Conservation (phyloP, 1,284 basidiomycete species). For the Trametes polyzona region DNA sequence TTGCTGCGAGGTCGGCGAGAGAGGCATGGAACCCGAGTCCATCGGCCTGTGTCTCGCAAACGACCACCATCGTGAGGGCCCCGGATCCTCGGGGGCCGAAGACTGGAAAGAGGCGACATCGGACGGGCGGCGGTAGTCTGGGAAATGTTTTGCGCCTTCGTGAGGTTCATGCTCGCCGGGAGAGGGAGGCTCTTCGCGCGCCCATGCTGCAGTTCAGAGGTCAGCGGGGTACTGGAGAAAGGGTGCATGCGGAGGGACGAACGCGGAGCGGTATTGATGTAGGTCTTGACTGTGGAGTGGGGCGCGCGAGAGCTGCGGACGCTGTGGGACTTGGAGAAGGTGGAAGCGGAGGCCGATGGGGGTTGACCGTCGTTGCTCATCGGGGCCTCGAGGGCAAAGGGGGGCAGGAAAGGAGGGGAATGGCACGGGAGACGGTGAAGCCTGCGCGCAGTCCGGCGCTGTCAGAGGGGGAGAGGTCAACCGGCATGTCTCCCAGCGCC, state of each 20-base stretch:
- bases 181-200: conserved; percentile 78
- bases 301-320: conserved; percentile 45
- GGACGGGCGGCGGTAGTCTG: conserved; percentile 46
- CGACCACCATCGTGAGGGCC: conserved; percentile 68
- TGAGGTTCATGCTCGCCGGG: conserved; percentile 52
- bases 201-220: conserved; percentile 63
- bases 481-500: conserved; percentile 14
- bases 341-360: conserved; percentile 43
- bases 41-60: conserved; percentile 46
- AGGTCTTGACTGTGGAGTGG: conserved; percentile 49
- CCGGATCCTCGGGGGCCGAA: conserved; percentile 42
- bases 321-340: conserved; percentile 46
- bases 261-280: conserved; percentile 73
- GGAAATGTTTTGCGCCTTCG: conserved; percentile 30
- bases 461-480: conserved; percentile 18
- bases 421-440: neutral
- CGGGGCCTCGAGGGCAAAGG: conserved; percentile 23
- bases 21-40: conserved; percentile 25
- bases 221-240: conserved; percentile 15
- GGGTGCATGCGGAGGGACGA: conserved; percentile 34
- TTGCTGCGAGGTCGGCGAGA: conserved; percentile 20
- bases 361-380: conserved; percentile 28
- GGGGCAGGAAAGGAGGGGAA: conserved; percentile 16
- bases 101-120: conserved; percentile 59
- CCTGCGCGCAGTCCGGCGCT: conserved; percentile 20